Base-by-base conservation (phyloP, 2,329 filamentous ascomycete genomes). In the Tolypocladium amazonense region DNA sequence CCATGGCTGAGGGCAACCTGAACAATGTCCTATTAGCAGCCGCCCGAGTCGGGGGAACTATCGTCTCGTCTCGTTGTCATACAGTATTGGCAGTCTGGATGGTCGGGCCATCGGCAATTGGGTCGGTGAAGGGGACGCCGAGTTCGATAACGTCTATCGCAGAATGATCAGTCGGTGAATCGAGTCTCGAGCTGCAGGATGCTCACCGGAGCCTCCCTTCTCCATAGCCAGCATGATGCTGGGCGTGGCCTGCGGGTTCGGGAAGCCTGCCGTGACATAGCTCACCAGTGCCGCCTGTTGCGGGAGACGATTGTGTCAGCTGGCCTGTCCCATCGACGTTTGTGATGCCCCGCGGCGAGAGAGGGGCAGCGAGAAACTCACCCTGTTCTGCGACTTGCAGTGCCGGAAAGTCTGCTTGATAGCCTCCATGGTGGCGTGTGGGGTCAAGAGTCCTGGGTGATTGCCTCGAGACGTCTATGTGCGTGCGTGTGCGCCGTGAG, bases 111-210 rank as follows among this genome's bases (percentile, higher is more conserved):
- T 99, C 94, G 67, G 93, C 94, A 75, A 97, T 97, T 61, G 94
- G 94, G 73, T 99, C 94, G 69, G 93, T 97, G 78, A 99, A 99
- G 58, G 94, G 94, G 60, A 96, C 87, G 64, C 93, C 94, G 66
- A 99, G 86, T 76, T 99, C 94, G 69, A 99, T 95, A 62, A 99
- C 80, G 74, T 99, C 94, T 75, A 47, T 33, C 9, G 23, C 18
- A 15, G 8, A 30, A 33, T 35, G 30, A 23, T 53, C 18, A 53
- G 50, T 35, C 15, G 47, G 4, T 5, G 18, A 33, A 33, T 18
- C 11, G 12, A 8, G 23, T n/a, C 9, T 27, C n/a, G 27, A 39
- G 54, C 15, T 27, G 25, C 39, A 41, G 20, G 39, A 8, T 15
- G 72, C 81, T 67, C 79, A 94, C 90, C 90, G 69, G 93, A 88